Evolutionary conservation across 805 yeast genomes (phyloP), one percentile per base, ranked within the genome.

Genomic region (Jamesozyma jinghongensis): DNA sequence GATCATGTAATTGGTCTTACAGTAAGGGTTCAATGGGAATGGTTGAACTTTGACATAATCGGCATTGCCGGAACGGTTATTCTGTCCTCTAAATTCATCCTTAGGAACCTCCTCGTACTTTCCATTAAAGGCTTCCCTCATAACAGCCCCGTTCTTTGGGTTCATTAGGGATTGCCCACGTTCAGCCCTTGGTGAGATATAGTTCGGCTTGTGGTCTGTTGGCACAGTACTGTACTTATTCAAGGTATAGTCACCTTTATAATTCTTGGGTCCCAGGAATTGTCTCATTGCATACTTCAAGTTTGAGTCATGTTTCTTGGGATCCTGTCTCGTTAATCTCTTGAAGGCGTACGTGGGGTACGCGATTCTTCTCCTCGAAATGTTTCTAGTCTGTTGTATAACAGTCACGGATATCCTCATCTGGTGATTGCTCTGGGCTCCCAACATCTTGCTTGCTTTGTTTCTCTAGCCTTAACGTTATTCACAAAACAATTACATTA

Each of bases 261-360:
- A 76, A 63, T 85, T 86, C 59, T 71, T 75, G 30, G 90, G 90
- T 3, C 97, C 97, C 42, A 87, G 66, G 65, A 85, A 87, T 48
- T 72, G 75, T 49, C 77, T 75, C 74, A 86, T 67, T 31, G 77
- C 76, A 57, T 75, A 70, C 52, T 74, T 75, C 56, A 81, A 69
- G 43, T 73, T 74, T 7, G 83, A 71, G 38, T 68, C 71, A 46
- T 67, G 70, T 37, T 45, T 60, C 56, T 48, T 61, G 44, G 67
- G 67, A 52, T 59, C 66, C 47, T 59, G 60, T 52, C 61, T 63
- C n/a, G 64, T 62, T 45, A 65, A 50, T 44, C 66, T 66, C 40
- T 68, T 63, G 43, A 65, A 67, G n/a, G 70, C 69, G 49, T 73
- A 74, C 33, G 61, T 60, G 8, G 80, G 80, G 50, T 75, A 75